phyloP scores from a whole-genome alignment of 352 stramenopile species.

The Phytopythium vexans region DNA sequence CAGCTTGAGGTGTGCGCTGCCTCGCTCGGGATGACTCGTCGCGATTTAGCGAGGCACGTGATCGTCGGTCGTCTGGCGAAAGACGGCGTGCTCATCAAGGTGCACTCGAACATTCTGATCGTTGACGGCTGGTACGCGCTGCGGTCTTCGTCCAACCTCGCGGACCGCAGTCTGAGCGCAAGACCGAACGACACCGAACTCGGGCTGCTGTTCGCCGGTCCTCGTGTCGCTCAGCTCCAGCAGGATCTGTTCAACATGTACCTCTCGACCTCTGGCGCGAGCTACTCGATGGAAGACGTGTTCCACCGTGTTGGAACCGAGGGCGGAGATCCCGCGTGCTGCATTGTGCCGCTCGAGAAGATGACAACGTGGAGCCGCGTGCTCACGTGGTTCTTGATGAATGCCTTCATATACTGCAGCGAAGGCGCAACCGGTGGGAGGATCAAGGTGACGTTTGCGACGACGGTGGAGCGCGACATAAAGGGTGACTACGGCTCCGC shows the following conservation, averaged over 20 bases:
- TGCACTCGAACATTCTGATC: slow-evolving; percentile 82
- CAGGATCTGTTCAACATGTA: slow-evolving; percentile 75
- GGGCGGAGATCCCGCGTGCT: slow-evolving; percentile 10
- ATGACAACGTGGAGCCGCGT: slow-evolving; percentile 56
- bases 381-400: slow-evolving; percentile 80
- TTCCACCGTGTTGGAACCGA: slow-evolving; percentile 10
- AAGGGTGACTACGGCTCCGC: no score
- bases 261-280: slow-evolving; percentile 25
- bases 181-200: slow-evolving; percentile 71
- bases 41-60: slow-evolving; percentile 41
- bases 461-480: slow-evolving; percentile 5
- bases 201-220: slow-evolving; percentile 51
- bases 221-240: slow-evolving; percentile 41
- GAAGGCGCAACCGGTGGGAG: slow-evolving; percentile 70
- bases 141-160: slow-evolving; percentile 71
- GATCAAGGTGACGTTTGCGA: slow-evolving; percentile 63
- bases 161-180: slow-evolving; percentile 68
- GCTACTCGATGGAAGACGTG: slow-evolving; percentile 27
- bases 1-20: slow-evolving; percentile 51
- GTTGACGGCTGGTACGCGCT: slow-evolving; percentile 65
- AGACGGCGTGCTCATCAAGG: slow-evolving; percentile 55
- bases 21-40: slow-evolving; percentile 31
- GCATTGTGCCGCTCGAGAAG: slow-evolving; percentile 56
- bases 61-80: slow-evolving; percentile 39
- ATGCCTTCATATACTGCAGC: slow-evolving; percentile 72